Evolutionary conservation across 2,329 filamentous ascomycete species (phyloP).

Genomic region (Emergomyces africanus): DNA sequence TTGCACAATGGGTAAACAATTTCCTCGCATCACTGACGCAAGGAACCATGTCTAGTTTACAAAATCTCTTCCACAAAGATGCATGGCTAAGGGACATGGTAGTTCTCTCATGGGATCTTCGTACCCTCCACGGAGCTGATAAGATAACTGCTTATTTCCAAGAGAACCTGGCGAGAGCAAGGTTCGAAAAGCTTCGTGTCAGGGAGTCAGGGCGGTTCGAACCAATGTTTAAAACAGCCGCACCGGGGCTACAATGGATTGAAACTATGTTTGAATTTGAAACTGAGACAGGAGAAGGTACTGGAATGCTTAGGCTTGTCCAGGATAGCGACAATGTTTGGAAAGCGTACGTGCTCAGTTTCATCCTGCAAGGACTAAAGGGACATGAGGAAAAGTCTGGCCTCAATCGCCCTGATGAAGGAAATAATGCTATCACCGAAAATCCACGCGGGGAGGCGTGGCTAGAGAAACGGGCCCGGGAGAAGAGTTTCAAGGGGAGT

Average conservation of each 20-base stretch:
- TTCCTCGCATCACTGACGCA: slow-evolving; percentile 5
- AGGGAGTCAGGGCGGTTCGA: slow-evolving; percentile 22
- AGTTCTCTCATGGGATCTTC: slow-evolving; percentile 29
- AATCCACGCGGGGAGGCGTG: slow-evolving; percentile 23
- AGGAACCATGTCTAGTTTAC: slow-evolving; percentile 4
- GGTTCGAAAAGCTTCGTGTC: slow-evolving; percentile 20
- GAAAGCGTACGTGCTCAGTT: slow-evolving; percentile 30
- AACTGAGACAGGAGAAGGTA: slow-evolving; percentile 23
- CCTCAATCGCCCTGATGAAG: slow-evolving; percentile 21
- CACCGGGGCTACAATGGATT: slow-evolving; percentile 22
- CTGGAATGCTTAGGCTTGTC: slow-evolving; percentile 26
- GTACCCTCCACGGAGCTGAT: slow-evolving; percentile 20
- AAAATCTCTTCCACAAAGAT: slow-evolving; percentile 22
- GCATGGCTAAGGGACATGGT: slow-evolving; percentile 32
- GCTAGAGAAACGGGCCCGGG: slow-evolving; percentile 22
- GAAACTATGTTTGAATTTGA: slow-evolving; percentile 30
- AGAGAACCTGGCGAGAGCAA: slow-evolving; percentile 15
- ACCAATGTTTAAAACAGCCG: slow-evolving; percentile 17
- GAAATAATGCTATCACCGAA: slow-evolving; percentile 22
- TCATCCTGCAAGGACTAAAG: slow-evolving; percentile 25
- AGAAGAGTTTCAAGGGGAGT: slow-evolving; percentile 22
- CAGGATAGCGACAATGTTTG: slow-evolving; percentile 15
- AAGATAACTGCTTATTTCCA: slow-evolving; percentile 22
- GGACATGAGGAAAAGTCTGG: slow-evolving; percentile 23
- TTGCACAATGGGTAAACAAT: neutral